These are phyloP conservation scores for Taphrina pruni DNA, from an alignment of 1,139 yeast species.

Conservation along the genomic window DNA sequence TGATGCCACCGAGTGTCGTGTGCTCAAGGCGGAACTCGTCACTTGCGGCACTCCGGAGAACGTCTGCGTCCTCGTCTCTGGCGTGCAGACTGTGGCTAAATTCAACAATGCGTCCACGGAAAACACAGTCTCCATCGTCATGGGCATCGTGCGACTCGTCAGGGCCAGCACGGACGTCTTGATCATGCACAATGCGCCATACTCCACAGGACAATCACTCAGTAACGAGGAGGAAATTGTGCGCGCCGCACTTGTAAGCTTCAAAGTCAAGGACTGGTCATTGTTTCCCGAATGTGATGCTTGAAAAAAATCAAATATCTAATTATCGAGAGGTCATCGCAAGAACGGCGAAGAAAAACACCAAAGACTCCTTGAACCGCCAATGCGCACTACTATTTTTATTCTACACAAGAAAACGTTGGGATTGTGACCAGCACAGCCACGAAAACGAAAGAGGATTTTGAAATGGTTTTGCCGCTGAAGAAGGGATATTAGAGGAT, in stretches of 20 bases:
- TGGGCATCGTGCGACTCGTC: conserved; percentile 15
- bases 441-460: background rate
- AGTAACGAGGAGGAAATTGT: background rate
- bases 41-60: background rate
- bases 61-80: background rate
- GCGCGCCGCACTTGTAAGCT: background rate
- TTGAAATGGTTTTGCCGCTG: too few relatives aligned
- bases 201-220: background rate
- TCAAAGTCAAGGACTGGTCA: conserved; percentile 19
- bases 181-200: conserved; percentile 9
- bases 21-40: background rate
- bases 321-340: too few relatives aligned
- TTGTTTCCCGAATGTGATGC: conserved; percentile 17
- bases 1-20: background rate
- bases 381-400: too few relatives aligned
- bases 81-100: conserved; percentile 11
- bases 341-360: too few relatives aligned
- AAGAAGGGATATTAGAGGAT: background rate
- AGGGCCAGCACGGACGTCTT: conserved; percentile 19
- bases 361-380: too few relatives aligned
- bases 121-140: background rate
- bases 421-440: conserved; percentile 8
- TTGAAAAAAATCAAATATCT: too few relatives aligned
- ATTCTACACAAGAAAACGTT: background rate
- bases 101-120: background rate